Base-by-base conservation (phyloP, 2,329 filamentous ascomycete species). In the Ophiostoma angusticollis region DNA sequence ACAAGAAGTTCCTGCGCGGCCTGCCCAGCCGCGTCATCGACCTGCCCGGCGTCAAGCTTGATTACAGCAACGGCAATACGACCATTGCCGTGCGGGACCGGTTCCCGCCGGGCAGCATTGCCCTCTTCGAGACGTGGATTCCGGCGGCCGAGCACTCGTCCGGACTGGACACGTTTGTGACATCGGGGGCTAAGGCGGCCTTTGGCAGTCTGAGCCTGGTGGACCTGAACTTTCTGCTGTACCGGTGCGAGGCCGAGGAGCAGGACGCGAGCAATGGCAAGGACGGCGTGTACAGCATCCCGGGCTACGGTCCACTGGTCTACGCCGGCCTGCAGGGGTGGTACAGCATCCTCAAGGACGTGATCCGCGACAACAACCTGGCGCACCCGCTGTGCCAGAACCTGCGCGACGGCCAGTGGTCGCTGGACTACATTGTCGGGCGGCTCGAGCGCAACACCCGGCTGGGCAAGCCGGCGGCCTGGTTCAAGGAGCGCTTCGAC, bases 321-420 rank as follows among this genome's bases (percentile, higher is more conserved):
- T 98, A 96, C 58, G 89, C 89, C 44, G 91, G 91, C 44, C 69
- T 98, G n/a, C 91, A 98, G 58, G 93, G 93, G 27, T 98, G 91
- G 89, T 94, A 89, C 86, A 95, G 86, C 55, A 67, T 94, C 1
- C 64, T 98, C 30, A 80, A 85, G 50, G 70, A 82, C 41, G 80
- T 98, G 45, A 83, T 96, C 50, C 73, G 70, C 36, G 78, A 91
- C 47, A 98, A 98, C 56, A 78, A 96, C 54, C 72, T 98, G 8
- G 91, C 84, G 1, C 91, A 98, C 55, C 84, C 91, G 0, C 70
- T 98, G 9, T 96, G 89, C 58, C 80, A 95, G 52, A 89, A 98
- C 53, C 72, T 98, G 5, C 79, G 91, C 36, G 74, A 93, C 47
- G 91, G 91, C 0, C 77, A 87, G 48, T 98, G 91, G 91, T 80